A percentile compares a stretch with the other conserved stretches of the same genome.
Evolutionary conservation across 2,329 filamentous ascomycete genomes (phyloP).

Genomic region (Ceratocystis huliohia): DNA sequence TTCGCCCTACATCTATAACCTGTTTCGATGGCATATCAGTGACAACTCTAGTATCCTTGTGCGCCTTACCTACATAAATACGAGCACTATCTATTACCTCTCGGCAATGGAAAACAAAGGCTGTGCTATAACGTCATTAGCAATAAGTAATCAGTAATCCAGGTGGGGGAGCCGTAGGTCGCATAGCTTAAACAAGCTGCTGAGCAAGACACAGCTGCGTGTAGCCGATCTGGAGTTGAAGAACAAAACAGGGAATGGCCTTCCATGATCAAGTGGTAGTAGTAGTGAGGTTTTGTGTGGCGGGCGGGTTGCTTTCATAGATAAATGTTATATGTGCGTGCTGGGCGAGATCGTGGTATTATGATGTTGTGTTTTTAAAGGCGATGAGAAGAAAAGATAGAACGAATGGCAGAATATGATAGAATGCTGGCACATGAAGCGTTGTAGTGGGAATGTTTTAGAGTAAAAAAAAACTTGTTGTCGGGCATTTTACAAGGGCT

Average conservation of each 20-base stretch:
- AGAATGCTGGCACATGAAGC: neutral
- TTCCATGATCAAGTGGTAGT: neutral
- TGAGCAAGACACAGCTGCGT: neutral
- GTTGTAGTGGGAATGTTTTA: neutral
- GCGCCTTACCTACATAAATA: neutral
- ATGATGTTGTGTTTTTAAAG: neutral
- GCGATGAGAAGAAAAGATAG: neutral
- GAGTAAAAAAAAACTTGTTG: neutral
- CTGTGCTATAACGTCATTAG: neutral
- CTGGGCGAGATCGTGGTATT: neutral
- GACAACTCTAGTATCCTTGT: no score
- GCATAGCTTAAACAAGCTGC: neutral
- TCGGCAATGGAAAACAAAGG: neutral
- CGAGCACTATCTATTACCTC: neutral
- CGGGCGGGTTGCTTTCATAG: neutral
- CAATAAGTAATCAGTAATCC: neutral
- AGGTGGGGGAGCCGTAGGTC: neutral
- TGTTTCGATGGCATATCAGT: neutral
- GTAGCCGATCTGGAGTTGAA: neutral
- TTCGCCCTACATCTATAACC: neutral
- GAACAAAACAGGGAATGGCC: neutral
- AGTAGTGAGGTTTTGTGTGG: neutral
- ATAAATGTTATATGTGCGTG: neutral
- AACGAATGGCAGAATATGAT: neutral
- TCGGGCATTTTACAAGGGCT: constrained; percentile 4